Percentiles rank a stretch among this genome's conserved stretches.
Evolutionary conservation across 2,329 filamentous ascomycete genomes (phyloP).

Genomic region (Biscogniauxia mediterranea): DNA sequence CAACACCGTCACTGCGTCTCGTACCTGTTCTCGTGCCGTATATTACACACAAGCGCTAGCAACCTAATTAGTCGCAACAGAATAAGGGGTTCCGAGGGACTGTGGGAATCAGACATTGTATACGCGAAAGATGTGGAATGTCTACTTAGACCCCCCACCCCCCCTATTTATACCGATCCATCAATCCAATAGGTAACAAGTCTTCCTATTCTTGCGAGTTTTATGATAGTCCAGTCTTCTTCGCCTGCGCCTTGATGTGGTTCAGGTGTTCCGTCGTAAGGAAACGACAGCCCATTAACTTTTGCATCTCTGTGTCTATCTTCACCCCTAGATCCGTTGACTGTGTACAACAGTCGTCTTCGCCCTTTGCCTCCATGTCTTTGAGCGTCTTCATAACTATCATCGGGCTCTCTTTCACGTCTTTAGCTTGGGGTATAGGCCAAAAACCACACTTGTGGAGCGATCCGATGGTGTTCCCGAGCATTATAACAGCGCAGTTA

Average conservation of each 20-base stretch:
- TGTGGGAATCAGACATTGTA: no score
- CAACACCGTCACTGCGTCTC: no score
- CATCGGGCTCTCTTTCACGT: slow-evolving; percentile 9
- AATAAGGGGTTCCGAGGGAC: no score
- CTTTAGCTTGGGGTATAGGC: slow-evolving; percentile 16
- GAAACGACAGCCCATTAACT: slow-evolving; percentile 8
- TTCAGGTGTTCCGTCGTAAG: slow-evolving; percentile 11
- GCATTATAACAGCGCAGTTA: slow-evolving; percentile 12
- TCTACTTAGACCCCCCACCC: no score
- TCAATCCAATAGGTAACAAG: no score
- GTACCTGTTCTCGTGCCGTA: no score
- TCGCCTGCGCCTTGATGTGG: slow-evolving; percentile 16
- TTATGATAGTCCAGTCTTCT: slow-evolving; percentile 12
- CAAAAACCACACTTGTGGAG: slow-evolving; percentile 14
- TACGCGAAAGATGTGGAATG: no score
- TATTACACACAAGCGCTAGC: no score
- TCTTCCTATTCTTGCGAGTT: no score
- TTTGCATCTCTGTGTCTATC: slow-evolving; percentile 7
- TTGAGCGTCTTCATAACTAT: slow-evolving; percentile 11
- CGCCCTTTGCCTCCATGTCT: slow-evolving; percentile 7
- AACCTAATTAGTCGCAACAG: no score
- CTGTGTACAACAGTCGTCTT: not conserved
- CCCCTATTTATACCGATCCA: no score
- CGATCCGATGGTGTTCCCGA: slow-evolving; percentile 16
- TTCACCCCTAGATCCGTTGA: not conserved